Conservation (phyloP, 2,329 filamentous ascomycete species). For the Fusarium protoensiforme region DNA sequence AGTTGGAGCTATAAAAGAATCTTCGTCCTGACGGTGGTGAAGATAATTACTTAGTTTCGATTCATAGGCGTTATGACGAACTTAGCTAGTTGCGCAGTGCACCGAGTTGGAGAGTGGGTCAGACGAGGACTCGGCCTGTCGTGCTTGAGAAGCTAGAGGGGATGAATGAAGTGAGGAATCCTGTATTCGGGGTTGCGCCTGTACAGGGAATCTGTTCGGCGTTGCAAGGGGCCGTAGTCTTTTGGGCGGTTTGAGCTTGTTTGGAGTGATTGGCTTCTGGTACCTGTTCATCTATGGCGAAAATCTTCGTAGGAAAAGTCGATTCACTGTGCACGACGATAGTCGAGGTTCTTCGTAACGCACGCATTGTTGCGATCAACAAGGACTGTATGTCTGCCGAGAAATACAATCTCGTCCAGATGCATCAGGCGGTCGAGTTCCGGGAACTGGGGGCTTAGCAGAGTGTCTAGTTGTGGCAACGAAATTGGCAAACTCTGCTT, state of each 20-base stretch:
- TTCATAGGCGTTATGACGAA: too few species aligned
- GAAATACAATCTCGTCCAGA: not conserved
- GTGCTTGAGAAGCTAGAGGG: too few species aligned
- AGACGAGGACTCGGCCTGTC: too few species aligned
- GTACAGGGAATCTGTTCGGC: too few species aligned
- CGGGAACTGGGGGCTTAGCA: not conserved
- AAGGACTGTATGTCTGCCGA: rapidly evolving
- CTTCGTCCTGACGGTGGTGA: too few species aligned
- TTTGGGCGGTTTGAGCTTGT: not conserved
- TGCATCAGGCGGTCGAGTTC: not conserved
- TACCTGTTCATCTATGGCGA: not conserved
- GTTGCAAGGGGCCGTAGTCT: not conserved
- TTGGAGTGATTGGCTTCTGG: not conserved
- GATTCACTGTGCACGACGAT: not conserved
- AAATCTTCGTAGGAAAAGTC: not conserved
- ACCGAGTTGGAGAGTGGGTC: too few species aligned
- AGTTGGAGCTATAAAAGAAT: too few species aligned
- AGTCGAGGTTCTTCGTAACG: not conserved
- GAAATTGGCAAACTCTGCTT: not conserved
- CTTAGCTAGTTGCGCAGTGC: too few species aligned
- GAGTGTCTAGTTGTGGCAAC: not conserved
- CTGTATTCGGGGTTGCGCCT: too few species aligned
- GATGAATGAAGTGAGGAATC: too few species aligned
- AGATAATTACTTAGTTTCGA: too few species aligned
- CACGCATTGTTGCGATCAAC: not conserved